These are phyloP conservation scores for Capsicum chinense DNA, from an alignment of 257 asterid genomes.

Conservation along the genomic window DNA sequence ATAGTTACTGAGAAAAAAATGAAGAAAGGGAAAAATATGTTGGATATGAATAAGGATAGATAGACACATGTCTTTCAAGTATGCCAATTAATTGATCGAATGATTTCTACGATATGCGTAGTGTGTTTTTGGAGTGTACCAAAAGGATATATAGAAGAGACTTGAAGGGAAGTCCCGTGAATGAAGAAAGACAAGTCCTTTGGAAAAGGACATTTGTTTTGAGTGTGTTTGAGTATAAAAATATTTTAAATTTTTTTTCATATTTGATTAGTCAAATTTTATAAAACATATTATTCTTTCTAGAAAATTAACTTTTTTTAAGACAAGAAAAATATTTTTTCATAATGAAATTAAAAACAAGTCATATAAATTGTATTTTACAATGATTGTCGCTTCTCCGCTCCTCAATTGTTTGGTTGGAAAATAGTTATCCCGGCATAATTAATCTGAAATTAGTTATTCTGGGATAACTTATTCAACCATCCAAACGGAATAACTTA, in stretches of 20 bases:
- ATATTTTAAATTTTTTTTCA: not conserved
- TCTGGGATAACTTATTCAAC: too few species aligned
- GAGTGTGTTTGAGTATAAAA: not conserved
- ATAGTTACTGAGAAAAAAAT: constrained; percentile 18
- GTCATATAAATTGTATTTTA: not conserved
- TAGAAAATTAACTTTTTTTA: not conserved
- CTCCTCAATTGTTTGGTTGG: too few species aligned
- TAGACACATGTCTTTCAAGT: constrained; percentile 25
- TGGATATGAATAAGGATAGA: constrained; percentile 15
- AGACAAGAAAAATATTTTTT: not conserved
- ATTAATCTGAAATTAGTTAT: too few species aligned
- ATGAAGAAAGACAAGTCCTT: constrained; percentile 20
- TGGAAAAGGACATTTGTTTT: not conserved
- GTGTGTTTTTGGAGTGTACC: constrained; percentile 26
- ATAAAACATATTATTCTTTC: too few species aligned
- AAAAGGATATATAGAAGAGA: constrained; percentile 21
- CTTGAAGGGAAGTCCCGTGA: constrained; percentile 29
- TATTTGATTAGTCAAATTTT: not conserved
- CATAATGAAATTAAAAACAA: not conserved
- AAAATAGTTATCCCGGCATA: too few species aligned
- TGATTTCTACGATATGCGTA: not conserved
- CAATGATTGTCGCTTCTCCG: not conserved
- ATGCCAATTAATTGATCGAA: constrained; percentile 23
- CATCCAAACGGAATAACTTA: too few species aligned
- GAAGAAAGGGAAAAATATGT: constrained; percentile 22